These are phyloP conservation scores for Fusarium torulosum DNA, from an alignment of 2,329 filamentous ascomycete genomes.

Conservation along the genomic window DNA sequence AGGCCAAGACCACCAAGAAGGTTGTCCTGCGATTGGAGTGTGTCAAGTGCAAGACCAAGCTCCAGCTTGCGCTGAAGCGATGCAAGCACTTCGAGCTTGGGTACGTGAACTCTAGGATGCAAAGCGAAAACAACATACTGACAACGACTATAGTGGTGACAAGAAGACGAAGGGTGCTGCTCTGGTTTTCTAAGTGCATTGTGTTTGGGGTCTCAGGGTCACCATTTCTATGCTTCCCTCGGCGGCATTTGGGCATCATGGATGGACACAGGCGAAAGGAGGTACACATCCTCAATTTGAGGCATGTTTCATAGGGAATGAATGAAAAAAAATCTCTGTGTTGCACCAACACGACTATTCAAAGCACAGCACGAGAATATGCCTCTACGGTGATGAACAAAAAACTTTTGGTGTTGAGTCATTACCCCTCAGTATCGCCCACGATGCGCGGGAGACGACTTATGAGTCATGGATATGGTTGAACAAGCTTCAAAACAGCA, in stretches of 20 bases:
- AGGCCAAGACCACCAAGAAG: conserved; percentile 99
- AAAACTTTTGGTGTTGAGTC: conserved; percentile 7
- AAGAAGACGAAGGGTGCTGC: conserved; percentile 99
- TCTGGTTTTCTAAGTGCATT: conserved; percentile 93
- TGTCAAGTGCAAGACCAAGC: conserved; percentile 97
- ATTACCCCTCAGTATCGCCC: conserved; percentile 18
- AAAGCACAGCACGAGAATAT: conserved; percentile 18
- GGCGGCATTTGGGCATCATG: conserved; percentile 61
- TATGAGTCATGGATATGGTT: conserved; percentile 11
- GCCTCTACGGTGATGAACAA: conserved; percentile 11
- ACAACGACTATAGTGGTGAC: conserved; percentile 82
- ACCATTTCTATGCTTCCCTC: conserved; percentile 60
- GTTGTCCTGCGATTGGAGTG: conserved; percentile 98
- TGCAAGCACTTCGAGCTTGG: conserved; percentile 99
- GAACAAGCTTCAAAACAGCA: conserved; percentile 19
- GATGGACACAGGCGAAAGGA: conserved; percentile 64
- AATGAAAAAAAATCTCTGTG: conserved; percentile 54
- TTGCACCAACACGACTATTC: conserved; percentile 39
- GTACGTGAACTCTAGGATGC: conserved; percentile 67
- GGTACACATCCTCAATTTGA: conserved; percentile 60
- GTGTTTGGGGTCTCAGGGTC: conserved; percentile 54
- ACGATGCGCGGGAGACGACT: not conserved
- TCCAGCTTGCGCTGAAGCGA: conserved; percentile 97
- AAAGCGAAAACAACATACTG: conserved; percentile 51
- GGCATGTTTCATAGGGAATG: conserved; percentile 60